Evolutionary conservation across 1,284 basidiomycete genomes (phyloP), one percentile per base, ranked within the genome.

Genomic region (Clitocybe nebularis): DNA sequence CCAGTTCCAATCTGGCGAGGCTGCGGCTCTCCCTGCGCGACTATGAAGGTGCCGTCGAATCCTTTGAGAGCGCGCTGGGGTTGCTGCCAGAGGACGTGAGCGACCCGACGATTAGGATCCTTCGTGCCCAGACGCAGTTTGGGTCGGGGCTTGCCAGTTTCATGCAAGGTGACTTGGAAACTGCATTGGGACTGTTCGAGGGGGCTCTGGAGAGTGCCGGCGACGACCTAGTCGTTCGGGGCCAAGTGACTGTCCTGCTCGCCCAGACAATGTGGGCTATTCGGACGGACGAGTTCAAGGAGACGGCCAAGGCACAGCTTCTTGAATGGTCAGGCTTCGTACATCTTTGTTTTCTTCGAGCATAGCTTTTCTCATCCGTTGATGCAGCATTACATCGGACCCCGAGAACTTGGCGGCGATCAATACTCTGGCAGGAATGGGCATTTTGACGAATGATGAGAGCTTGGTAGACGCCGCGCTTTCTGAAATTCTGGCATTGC

Each of bases 391-490:
- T 49, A 68, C 78, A 1, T 61, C 71, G 48, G 85, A 85, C 61
- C 77, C 79, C 16, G 84, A 78, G 54, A 89, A 87, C 56, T 61
- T 93, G 41, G 73, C 77, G 44, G 90, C 89, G 1, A 86, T 96
- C 57, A 84, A 85, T 30, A 77, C 84, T 0, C 74, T 97, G 0
- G 89, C 88, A 0, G 89, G 89, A 1, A 89, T 95, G 74, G 93
- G 89, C 6, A 81, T 93, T 43, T 65, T 91, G 16, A 85, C 83
- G 0, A 71, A 75, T 19, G 93, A 96, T 56, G 79, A 84, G 17
- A 79, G 77, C 39, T 74, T 96, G 13, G 74, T 94, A 10, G 91
- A 95, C 56, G 93, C 93, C 0, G 87, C 92, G 0, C 67, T 94
- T 6, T 81, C 87, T 0, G 93, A 96, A 58, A 79, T 95, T 13